Conservation (phyloP, 139 green algal species). For the Chlorella ohadii region DNA sequence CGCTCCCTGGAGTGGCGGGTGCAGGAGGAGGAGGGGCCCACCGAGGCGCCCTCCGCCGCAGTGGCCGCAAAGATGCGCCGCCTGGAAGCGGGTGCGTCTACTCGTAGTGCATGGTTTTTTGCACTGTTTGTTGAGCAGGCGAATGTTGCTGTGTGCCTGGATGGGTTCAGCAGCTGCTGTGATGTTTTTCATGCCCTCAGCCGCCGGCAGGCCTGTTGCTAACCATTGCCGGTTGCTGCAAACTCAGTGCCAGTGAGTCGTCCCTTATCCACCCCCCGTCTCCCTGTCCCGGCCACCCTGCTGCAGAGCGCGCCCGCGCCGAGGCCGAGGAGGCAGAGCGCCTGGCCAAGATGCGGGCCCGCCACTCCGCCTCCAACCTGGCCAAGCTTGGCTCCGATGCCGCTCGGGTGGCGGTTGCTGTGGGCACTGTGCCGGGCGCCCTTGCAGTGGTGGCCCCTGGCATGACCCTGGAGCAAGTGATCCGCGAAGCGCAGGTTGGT, state of each 20-base stretch:
- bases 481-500: neutral
- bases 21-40: neutral
- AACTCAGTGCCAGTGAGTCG: no score
- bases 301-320: slow-evolving; percentile 3
- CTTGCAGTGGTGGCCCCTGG: neutral
- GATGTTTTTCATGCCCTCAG: no score
- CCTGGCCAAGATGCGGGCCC: neutral
- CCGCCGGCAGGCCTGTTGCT: no score
- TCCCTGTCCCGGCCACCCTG: neutral
- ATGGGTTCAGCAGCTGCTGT: no score
- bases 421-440: neutral
- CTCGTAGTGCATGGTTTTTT: no score
- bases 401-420: neutral
- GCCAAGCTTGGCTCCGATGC: neutral
- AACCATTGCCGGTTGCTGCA: no score
- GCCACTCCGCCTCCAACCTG: slow-evolving; percentile 12
- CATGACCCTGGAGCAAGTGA: neutral
- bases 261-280: neutral
- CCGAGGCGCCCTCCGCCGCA: neutral
- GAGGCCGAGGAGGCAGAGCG: slow-evolving; percentile 11
- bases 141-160: no score
- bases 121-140: no score
- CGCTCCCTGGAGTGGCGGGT: neutral
- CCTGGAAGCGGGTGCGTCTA: neutral
- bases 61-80: slow-evolving; percentile 7